Base-by-base conservation (phyloP, 2,329 filamentous ascomycete genomes). In the Karstenula rhodostoma region DNA sequence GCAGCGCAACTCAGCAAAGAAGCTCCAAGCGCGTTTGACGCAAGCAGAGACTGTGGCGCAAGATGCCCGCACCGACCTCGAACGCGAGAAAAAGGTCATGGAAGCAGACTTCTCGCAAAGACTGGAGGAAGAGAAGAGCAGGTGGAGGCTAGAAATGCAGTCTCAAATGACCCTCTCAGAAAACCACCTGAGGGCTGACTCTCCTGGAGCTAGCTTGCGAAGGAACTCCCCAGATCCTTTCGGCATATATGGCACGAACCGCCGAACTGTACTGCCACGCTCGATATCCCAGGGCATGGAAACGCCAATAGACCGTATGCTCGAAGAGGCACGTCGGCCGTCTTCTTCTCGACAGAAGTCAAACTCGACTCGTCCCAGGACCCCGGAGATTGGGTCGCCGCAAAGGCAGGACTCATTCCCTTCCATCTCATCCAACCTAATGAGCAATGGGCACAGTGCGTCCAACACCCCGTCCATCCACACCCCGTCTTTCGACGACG, bases 91-190 rank as follows among this genome's bases (percentile, higher is more conserved):
- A 69, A 85, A 86, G 67, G 69, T 82, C 2, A 84, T 80, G 76
- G 87, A 90, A 65, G 77, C 82, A 15, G 86, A 87, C 25, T 75
- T 86, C 63, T 74, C 83, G 37, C 85, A 87, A 56, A 84, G 84
- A 47, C 69, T 91, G 0, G 88, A 91, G 60, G 89, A 91, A 62
- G 89, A 91, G 75, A 85, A 83, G 67, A 74, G 79, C 13, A 89
- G 84, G 74, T 88, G 85, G 84, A 83, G 82, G 49, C 81, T 83
- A 59, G 84, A 84, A 62, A 74, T 70, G 33, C 74, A 66, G 59
- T 77, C 64, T 46, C 78, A 73, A 70, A 59, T 58, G n/a, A 56
- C 66, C 1, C 59, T 67, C 17, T 55, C 66, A 1, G 64, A 70
- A 4, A 68, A 68, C n/a, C 72, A 72, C 56, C 67, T 78, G 6